Percentiles rank a stretch among this genome's conserved stretches.
phyloP scores from a whole-genome alignment of 1,284 basidiomycete genomes.

The Sanghuangporus sanghuang region DNA sequence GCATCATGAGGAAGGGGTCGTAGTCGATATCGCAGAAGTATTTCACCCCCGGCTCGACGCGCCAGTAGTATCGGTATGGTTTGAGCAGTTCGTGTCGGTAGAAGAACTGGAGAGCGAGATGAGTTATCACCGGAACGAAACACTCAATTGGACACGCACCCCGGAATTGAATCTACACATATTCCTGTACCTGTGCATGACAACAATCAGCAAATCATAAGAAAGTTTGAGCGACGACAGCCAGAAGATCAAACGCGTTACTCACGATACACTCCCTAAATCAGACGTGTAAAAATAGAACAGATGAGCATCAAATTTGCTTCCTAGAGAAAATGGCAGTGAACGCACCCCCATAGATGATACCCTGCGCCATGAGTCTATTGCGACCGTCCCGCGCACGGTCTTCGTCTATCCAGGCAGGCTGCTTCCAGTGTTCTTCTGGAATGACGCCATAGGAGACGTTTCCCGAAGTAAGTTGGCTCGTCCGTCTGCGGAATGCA shows the following conservation, averaged over 20 bases:
- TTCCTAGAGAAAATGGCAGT: slow-evolving; percentile 6
- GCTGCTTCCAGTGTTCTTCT: slow-evolving; percentile 73
- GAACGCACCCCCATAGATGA: slow-evolving; percentile 60
- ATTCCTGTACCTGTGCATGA: slow-evolving; percentile 49
- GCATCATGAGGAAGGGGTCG: slow-evolving; percentile 80
- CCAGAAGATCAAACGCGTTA: slow-evolving; percentile 14
- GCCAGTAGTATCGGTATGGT: slow-evolving; percentile 82
- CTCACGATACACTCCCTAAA: slow-evolving; percentile 21
- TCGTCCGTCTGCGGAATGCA: slow-evolving; percentile 42
- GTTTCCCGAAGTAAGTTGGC: slow-evolving; percentile 48
- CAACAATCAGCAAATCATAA: slow-evolving; percentile 7
- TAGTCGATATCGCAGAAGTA: slow-evolving; percentile 75
- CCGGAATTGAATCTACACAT: slow-evolving; percentile 87
- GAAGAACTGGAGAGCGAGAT: slow-evolving; percentile 50
- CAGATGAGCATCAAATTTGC: no score
- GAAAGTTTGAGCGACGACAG: not conserved
- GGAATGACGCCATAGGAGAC: slow-evolving; percentile 71
- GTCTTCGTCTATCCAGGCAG: slow-evolving; percentile 75
- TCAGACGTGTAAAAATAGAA: not conserved
- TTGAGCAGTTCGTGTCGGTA: slow-evolving; percentile 70
- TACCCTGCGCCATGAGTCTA: slow-evolving; percentile 54
- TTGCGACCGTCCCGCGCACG: slow-evolving; percentile 58
- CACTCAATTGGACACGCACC: slow-evolving; percentile 36
- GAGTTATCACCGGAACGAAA: slow-evolving; percentile 16
- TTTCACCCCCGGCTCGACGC: slow-evolving; percentile 71